Conservation (phyloP, 2,329 filamentous ascomycete genomes). For the Aureobasidium namibiae region DNA sequence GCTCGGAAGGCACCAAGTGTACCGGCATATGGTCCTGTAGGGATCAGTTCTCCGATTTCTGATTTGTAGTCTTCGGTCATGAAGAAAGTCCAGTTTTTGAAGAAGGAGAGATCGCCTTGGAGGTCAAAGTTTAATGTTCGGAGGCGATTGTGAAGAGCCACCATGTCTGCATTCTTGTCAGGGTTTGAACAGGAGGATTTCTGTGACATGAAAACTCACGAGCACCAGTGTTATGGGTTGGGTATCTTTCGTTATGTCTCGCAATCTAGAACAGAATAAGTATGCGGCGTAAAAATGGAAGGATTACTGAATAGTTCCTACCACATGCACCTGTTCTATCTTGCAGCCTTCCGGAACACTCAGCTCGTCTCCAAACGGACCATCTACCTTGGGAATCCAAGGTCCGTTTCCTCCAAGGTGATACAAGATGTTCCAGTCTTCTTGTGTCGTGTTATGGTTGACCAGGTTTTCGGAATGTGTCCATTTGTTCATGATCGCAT, state of each 20-base stretch:
- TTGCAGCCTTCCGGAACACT: slow-evolving; percentile 40
- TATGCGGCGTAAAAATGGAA: slow-evolving; percentile 7
- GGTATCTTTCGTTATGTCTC: slow-evolving; percentile 50
- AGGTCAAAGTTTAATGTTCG: slow-evolving; percentile 33
- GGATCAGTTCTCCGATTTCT: slow-evolving; percentile 46
- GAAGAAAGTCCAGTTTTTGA: slow-evolving; percentile 49
- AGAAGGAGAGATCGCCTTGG: slow-evolving; percentile 44
- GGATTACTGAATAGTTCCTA: slow-evolving; percentile 18
- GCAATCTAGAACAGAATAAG: slow-evolving; percentile 37
- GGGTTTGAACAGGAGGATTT: neutral
- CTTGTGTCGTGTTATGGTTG: neutral
- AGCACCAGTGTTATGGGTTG: slow-evolving; percentile 30
- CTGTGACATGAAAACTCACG: slow-evolving; percentile 30
- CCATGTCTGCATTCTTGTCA: slow-evolving; percentile 31
- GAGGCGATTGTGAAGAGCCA: slow-evolving; percentile 41
- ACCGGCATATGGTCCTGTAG: slow-evolving; percentile 49
- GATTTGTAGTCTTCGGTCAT: slow-evolving; percentile 34
- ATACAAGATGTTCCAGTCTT: slow-evolving; percentile 42
- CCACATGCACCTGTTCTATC: slow-evolving; percentile 53
- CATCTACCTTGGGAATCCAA: slow-evolving; percentile 43
- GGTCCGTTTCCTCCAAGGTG: slow-evolving; percentile 49
- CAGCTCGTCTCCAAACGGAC: slow-evolving; percentile 33
- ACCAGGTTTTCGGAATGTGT: neutral
- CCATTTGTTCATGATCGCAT: neutral
- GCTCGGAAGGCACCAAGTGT: slow-evolving; percentile 46